phyloP scores from a whole-genome alignment of 805 yeast species.

The Starmerella scarabaei region DNA sequence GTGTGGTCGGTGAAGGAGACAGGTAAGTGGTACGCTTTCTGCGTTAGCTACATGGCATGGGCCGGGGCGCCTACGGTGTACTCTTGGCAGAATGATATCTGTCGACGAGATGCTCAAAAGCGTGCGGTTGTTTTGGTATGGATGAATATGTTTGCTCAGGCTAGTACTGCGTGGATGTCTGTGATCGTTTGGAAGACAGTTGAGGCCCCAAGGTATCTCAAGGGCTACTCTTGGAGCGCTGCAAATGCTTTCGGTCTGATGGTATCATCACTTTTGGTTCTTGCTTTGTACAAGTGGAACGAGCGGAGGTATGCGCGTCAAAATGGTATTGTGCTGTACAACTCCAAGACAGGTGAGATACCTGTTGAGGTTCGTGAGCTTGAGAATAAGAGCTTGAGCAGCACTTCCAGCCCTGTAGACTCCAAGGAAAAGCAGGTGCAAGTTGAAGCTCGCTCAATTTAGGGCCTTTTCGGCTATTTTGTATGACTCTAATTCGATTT shows the following conservation, averaged over 20 bases:
- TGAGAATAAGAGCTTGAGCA: not conserved
- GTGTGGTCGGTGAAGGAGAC: slow-evolving; percentile 43
- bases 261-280: slow-evolving; percentile 19
- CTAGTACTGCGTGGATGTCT: slow-evolving; percentile 42
- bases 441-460: no score
- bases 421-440: not conserved
- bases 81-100: slow-evolving; percentile 47
- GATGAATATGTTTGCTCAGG: slow-evolving; percentile 43
- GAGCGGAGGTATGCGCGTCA: slow-evolving; percentile 14
- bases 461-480: no score
- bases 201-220: slow-evolving; percentile 23
- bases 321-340: slow-evolving; percentile 15
- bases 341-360: slow-evolving; percentile 9
- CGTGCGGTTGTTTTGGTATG: slow-evolving; percentile 40
- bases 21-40: slow-evolving; percentile 50
- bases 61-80: slow-evolving; percentile 49
- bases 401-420: not conserved
- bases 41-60: slow-evolving; percentile 45
- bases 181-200: slow-evolving; percentile 33
- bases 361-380: slow-evolving; percentile 1
- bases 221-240: slow-evolving; percentile 22
- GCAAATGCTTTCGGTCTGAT: slow-evolving; percentile 17
- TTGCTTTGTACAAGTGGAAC: slow-evolving; percentile 14
- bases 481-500: no score
- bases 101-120: slow-evolving; percentile 40